Base-by-base conservation (phyloP, 257 asterid species). In the Handroanthus guayacan region DNA sequence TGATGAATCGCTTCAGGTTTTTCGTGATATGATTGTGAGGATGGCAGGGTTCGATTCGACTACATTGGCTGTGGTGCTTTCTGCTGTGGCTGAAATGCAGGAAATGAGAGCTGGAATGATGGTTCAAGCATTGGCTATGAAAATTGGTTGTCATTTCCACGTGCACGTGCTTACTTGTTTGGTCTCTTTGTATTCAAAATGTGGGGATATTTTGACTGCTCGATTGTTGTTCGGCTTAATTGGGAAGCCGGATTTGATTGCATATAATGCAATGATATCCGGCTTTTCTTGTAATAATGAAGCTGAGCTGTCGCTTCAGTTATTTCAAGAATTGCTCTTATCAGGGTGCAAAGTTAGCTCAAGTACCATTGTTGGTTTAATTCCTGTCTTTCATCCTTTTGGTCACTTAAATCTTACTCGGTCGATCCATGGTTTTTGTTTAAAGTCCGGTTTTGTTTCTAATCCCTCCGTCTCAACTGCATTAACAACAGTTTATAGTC, bases 231-330 rank as follows among this genome's bases (percentile, higher is more conserved):
- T 90, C 87, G 86, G 74, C 69, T 81, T 80, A 18, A 81, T 90
- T 37, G n/a, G 44, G 72, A 84, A 83, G 13, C 97, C 96, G 14
- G 98, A 92, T 87, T 82, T 88, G 84, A 82, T 88, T 71, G 89
- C 98, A 1, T 88, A 78, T 76, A 92, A 95, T 72, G 90, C 97
- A 5, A 86, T 94, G 89, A 92, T 91, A 70, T 89, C 96, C 76
- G 95, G 94, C 5, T 85, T 83, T 74, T 80, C 95, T 0, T 82
- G 78, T 44, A 91, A 92, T 60, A 80, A 82, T 76, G 82, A 88
- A 79, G 69, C 75, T 36, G 86, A 63, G 48, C 80, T 69, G 57
- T 83, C 98, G 1, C 81, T 94, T 54, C 82, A 78, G 78, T 76
- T 94, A 69, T 89, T 94, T 75, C 83, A 81, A 43, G 85, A 87